Evolutionary conservation across 106 monocot genomes (phyloP), one percentile per base, ranked within the genome.

Genomic region (Allium cepa): DNA sequence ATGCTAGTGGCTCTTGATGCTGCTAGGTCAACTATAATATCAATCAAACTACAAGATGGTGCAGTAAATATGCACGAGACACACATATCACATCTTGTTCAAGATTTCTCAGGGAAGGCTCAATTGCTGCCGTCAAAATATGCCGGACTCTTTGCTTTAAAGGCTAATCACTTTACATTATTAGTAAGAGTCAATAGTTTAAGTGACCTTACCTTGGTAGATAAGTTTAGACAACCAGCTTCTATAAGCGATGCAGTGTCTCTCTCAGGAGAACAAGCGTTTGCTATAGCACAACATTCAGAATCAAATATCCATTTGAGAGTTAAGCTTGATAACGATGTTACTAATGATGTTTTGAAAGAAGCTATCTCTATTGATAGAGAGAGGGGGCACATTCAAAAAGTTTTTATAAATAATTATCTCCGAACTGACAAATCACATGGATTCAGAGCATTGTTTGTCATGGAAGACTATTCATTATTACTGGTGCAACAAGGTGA

Each of bases 371-470:
- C 78, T 46, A 75, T 90, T 17, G 87, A 85, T 49, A 72, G 26
- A 16, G 79, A 90, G 47, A 78, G 81, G 65, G 99, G 93, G 45
- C 66, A 52, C 50, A 79, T 90, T 9, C 71, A 90, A 63, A 90
- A 87, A 46, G 70, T 93, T 70, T 99, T 99, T 72, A 80, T 99
- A 58, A 99, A 93, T 87, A 99, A 77, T 83, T 99, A 99, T 87
- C 51, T 93, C 10, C 78, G 83, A 76, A 93, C 84, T 46, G 99
- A 93, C 64, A 83, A 77, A 70, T 90, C 99, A 17, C 79, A 99
- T 78, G 99, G 99, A 74, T 99, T 93, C 75, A 85, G 99, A 62
- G 85, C 83, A 48, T 81, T 99, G 77, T 36, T 99, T 69, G 90
- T 93, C n/a, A 93, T 93, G 93, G 93, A 99, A 81, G 99, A 99